Base-by-base conservation (phyloP, 73 alveolate species). In the Symbiodinium natans region DNA sequence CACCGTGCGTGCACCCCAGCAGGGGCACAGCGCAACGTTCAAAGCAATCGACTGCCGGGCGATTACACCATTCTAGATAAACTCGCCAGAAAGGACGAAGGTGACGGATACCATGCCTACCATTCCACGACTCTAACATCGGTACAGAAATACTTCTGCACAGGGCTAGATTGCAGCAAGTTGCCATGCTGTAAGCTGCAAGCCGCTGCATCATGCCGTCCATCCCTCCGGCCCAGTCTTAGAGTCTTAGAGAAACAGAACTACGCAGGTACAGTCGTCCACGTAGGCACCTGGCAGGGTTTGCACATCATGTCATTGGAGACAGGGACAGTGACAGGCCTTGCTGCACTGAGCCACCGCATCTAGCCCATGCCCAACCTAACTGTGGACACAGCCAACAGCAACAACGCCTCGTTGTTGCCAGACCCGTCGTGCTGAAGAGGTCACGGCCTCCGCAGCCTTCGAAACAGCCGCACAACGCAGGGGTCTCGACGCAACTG, bases 241-340 rank as follows among this genome's bases (percentile, higher is more conserved):
- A n/a, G 71, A n/a, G 36, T 27, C 41, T 68, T 86, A 88, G 74
- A 88, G 94, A 87, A 88, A 88, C 40, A 88, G 36, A 52, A 88
- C 95, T 21, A 88, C 95, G 38, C 95, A 88, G 25, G 95, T 88
- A 73, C 95, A 88, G 86, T 88, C 95, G 33, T 88, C 95, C 41
- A 88, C 54, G 46, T 88, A 88, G 41, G 95, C 86, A 21, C 94
- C 94, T 87, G 94, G 85, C 94, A 25, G n/a, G 59, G 39, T 13
- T 8, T 17, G 25, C 41, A 10, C 39, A 13, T n/a, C 83, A 71
- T 1, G 39, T 25, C 31, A 15, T 21, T 1, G 38, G 1, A 56
- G 17, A 56, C 27, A 29, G n/a, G n/a, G n/a, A n/a, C n/a, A n/a
- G n/a, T n/a, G n/a, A n/a, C n/a, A n/a, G n/a, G n/a, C n/a, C n/a